These are phyloP conservation scores for Trametes sanguinea DNA, from an alignment of 768 basidiomycete species.

Conservation along the genomic window DNA sequence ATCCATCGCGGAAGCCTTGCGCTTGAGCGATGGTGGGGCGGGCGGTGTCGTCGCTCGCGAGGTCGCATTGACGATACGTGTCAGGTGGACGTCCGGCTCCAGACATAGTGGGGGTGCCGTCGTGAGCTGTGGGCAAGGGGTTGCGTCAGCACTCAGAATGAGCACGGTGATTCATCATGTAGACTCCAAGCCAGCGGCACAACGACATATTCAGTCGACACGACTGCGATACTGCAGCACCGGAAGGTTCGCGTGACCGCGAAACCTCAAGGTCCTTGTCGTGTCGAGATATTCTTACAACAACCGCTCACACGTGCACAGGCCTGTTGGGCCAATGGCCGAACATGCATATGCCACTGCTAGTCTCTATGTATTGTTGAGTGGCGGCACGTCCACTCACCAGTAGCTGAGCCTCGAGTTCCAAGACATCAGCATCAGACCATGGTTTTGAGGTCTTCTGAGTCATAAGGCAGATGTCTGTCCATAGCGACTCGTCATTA, in stretches of 20 bases:
- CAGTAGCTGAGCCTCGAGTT: slow-evolving; percentile 72
- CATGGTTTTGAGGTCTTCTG: slow-evolving; percentile 57
- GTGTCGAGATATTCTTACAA: too few species aligned
- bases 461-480: slow-evolving; percentile 74
- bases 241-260: too few species aligned
- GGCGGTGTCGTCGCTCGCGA: slow-evolving; percentile 71
- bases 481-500: slow-evolving; percentile 75
- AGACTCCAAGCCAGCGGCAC: too few species aligned
- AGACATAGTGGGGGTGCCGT: slow-evolving; percentile 78
- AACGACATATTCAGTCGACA: too few species aligned
- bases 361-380: neutral
- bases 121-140: slow-evolving; percentile 52
- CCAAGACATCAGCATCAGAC: slow-evolving; percentile 72
- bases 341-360: too few species aligned
- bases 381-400: slow-evolving; percentile 44
- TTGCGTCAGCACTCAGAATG: neutral
- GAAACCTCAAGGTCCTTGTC: too few species aligned
- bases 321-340: too few species aligned
- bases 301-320: too few species aligned
- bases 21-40: slow-evolving; percentile 72
- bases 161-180: neutral
- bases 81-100: slow-evolving; percentile 75
- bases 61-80: slow-evolving; percentile 74
- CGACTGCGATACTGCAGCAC: too few species aligned
- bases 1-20: slow-evolving; percentile 70